Base-by-base conservation (phyloP, 768 basidiomycete species). In the Pisolithus microcarpus region DNA sequence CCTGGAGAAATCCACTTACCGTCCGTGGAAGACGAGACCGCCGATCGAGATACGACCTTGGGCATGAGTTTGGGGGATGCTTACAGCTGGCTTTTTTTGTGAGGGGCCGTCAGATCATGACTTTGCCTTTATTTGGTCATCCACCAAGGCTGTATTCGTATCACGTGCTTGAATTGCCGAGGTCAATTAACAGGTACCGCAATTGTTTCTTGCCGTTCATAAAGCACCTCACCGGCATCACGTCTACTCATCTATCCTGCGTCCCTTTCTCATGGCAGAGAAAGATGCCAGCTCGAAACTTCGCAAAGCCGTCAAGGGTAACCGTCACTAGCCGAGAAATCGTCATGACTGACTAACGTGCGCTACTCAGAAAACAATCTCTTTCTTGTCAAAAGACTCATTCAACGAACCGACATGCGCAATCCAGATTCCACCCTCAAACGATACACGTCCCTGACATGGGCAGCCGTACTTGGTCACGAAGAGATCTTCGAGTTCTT, bases 401-500 rank as follows among this genome's bases (percentile, higher is more conserved):
- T 91, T 49, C 82, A 88, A 66, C 73, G 86, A 59, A 85, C 85
- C 8, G 92, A 96, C 61, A 82, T 96, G 75, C 82, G 94, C 19
- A 97, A 97, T 69, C 83, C 91, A 8, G 94, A 97, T 69, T 75
- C 84, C 10, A 77, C 76, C 15, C 72, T 80, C 21, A 79, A 79
- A 56, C 78, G 90, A 7, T 85, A 86, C 63, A 96, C 94, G 0
- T 92, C 89, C 11, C 68, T 97, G 8, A 90, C 91, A 5, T 97
- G 91, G 92, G 83, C 93, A 2, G 92, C 92, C 19, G 79, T 87
- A 0, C 78, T 90, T 37, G 91, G 89, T 0, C 83, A 90, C 54
- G 85, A 94, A 62, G 93, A 95, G 63, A 92, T 90, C 1, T 97
- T 95, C 58, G 92, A 96, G 61, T 96, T 85, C 69, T 74, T 97